A percentile compares a stretch with the other conserved stretches of the same genome.
Conservation (phyloP, 1,284 basidiomycete genomes). For the Athelia sp. region DNA sequence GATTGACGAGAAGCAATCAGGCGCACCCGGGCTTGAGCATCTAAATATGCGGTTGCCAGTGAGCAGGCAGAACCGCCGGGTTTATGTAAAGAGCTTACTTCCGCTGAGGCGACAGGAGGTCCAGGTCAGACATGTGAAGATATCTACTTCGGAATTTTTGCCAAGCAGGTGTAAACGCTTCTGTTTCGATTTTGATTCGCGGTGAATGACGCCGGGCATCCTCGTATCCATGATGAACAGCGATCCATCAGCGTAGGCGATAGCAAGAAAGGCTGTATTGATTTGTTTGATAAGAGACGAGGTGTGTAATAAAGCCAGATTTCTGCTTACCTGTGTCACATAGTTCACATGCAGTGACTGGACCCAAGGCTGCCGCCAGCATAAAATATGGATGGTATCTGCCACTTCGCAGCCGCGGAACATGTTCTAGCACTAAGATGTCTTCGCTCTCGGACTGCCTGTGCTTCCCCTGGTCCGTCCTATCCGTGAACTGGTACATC, state of each 20-base stretch:
- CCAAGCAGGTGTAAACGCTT: conserved; percentile 28
- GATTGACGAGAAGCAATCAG: conserved; percentile 60
- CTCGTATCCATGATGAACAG: conserved; percentile 69
- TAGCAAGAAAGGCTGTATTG: conserved; percentile 65
- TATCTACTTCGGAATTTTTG: conserved; percentile 28
- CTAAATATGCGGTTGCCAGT: conserved; percentile 26
- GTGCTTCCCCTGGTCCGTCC: conserved; percentile 12
- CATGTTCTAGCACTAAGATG: conserved; percentile 43
- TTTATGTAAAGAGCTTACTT: conserved; percentile 29
- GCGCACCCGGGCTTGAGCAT: conserved; percentile 48
- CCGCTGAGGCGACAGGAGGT: conserved; percentile 50
- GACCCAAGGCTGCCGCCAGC: conserved; percentile 45
- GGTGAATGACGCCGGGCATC: conserved; percentile 58
- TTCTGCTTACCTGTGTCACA: conserved; percentile 65
- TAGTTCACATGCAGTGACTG: conserved; percentile 50
- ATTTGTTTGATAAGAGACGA: no score
- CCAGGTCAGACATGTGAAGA: conserved; percentile 60
- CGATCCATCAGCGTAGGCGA: conserved; percentile 57
- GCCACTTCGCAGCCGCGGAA: conserved; percentile 29
- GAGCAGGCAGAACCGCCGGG: background rate
- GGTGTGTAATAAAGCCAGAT: no score
- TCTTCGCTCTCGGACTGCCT: conserved; percentile 35
- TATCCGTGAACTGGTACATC: conserved; percentile 47
- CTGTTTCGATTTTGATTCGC: conserved; percentile 23
- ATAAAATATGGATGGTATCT: conserved; percentile 62